A percentile compares a stretch with the other conserved stretches of the same genome.
Conservation (phyloP, 2,329 filamentous ascomycete genomes). For the Alternaria ethzedia region DNA sequence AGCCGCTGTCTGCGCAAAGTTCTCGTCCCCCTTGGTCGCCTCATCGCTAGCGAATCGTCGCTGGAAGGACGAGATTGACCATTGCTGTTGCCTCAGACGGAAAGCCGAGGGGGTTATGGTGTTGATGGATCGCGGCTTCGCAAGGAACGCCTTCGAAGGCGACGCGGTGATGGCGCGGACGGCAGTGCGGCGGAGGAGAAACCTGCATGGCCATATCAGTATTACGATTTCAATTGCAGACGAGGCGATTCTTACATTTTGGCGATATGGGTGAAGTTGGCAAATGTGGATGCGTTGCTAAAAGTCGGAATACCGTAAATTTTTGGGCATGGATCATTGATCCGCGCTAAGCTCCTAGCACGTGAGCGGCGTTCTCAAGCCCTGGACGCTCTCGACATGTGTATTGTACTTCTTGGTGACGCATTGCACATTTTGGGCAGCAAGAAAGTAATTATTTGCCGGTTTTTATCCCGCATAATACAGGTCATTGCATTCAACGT, state of each 20-base stretch:
- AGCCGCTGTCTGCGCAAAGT: slow-evolving; percentile 45
- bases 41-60: slow-evolving; percentile 59
- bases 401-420: background rate
- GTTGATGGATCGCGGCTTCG: slow-evolving; percentile 49
- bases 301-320: slow-evolving; percentile 6
- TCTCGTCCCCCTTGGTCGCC: slow-evolving; percentile 47
- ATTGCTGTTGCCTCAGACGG: slow-evolving; percentile 48
- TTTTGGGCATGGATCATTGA: slow-evolving; percentile 9
- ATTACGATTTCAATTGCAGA: background rate
- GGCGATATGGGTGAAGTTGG: background rate
- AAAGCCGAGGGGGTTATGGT: slow-evolving; percentile 39
- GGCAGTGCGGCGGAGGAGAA: slow-evolving; percentile 64
- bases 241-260: slow-evolving; percentile 23
- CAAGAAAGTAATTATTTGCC: background rate
- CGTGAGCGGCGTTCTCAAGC: slow-evolving; percentile 1
- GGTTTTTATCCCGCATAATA: background rate
- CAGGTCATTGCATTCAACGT: background rate
- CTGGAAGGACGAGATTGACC: slow-evolving; percentile 51
- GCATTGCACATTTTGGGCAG: background rate
- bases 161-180: slow-evolving; percentile 60
- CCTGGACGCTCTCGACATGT: background rate
- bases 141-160: slow-evolving; percentile 52
- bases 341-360: slow-evolving; percentile 4
- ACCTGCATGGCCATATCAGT: slow-evolving; percentile 53
- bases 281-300: background rate